Conservation (phyloP, 306 rosid genomes). For the Carpinus viminea region DNA sequence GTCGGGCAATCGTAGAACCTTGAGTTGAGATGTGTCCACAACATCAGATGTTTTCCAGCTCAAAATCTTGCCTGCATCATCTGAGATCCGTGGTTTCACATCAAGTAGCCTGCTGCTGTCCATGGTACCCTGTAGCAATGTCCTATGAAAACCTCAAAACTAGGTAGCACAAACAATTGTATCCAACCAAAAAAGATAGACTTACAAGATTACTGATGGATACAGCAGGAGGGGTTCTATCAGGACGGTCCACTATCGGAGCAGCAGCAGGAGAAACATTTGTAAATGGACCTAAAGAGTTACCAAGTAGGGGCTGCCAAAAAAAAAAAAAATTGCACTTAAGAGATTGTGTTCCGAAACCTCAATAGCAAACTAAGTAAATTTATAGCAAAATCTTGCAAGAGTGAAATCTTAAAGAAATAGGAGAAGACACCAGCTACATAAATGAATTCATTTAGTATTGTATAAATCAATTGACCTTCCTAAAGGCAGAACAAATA, state of each 20-base stretch:
- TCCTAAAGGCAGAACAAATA: background rate
- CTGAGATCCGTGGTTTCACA: conserved; percentile 45
- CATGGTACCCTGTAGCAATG: conserved; percentile 33
- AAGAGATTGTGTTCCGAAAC: background rate
- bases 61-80: conserved; percentile 38
- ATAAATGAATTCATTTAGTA: background rate
- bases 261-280: conserved; percentile 32
- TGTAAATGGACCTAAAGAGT: conserved; percentile 39
- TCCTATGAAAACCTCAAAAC: conserved; percentile 6
- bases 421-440: background rate
- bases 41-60: conserved; percentile 45
- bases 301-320: conserved; percentile 46
- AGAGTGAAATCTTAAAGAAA: too few species aligned
- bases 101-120: conserved; percentile 47
- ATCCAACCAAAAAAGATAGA: conserved; percentile 8
- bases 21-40: conserved; percentile 40
- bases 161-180: background rate
- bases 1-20: conserved; percentile 41
- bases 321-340: background rate
- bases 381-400: background rate
- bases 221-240: conserved; percentile 40
- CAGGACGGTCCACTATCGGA: conserved; percentile 36
- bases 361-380: background rate
- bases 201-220: conserved; percentile 44
- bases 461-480: background rate